Evolutionary conservation across 2,329 filamentous ascomycete species (phyloP).

Genomic region (Beauveria scarabaeidicola): DNA sequence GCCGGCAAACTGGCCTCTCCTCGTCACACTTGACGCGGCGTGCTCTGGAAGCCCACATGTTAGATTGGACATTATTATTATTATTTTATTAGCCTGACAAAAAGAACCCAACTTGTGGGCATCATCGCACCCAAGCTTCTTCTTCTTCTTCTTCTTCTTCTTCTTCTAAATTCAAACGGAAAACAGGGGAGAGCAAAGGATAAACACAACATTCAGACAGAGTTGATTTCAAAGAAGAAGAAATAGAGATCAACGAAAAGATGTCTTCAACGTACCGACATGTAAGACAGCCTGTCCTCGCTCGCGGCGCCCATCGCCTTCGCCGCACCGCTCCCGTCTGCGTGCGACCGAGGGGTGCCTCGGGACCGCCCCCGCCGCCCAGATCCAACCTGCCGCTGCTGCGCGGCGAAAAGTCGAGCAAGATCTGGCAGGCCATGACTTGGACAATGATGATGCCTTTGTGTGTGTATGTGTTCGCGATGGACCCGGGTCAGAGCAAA

Average conservation of each 20-base stretch:
- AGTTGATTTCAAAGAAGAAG: too few species aligned
- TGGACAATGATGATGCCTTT: background rate
- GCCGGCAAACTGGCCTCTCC: background rate
- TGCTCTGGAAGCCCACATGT: background rate
- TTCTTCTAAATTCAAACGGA: too few species aligned
- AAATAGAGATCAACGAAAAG: too few species aligned
- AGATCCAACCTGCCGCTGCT: background rate
- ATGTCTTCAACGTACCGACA: background rate
- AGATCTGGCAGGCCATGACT: background rate
- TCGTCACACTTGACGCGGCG: conserved; percentile 1
- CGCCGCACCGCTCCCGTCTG: background rate
- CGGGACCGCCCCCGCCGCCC: background rate
- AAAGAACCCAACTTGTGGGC: too few species aligned
- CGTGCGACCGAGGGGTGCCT: background rate
- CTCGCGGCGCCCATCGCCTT: background rate
- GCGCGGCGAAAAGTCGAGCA: conserved; percentile 3
- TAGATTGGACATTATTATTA: too few species aligned
- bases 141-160: too few species aligned
- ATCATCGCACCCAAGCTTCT: too few species aligned
- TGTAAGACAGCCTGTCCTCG: background rate
- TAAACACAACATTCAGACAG: too few species aligned
- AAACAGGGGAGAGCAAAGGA: too few species aligned
- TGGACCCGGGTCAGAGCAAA: background rate
- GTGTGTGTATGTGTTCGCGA: background rate
- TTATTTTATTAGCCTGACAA: background rate